phyloP scores from a whole-genome alignment of 2,329 filamentous ascomycete genomes.

The Calonectria ilicicola region DNA sequence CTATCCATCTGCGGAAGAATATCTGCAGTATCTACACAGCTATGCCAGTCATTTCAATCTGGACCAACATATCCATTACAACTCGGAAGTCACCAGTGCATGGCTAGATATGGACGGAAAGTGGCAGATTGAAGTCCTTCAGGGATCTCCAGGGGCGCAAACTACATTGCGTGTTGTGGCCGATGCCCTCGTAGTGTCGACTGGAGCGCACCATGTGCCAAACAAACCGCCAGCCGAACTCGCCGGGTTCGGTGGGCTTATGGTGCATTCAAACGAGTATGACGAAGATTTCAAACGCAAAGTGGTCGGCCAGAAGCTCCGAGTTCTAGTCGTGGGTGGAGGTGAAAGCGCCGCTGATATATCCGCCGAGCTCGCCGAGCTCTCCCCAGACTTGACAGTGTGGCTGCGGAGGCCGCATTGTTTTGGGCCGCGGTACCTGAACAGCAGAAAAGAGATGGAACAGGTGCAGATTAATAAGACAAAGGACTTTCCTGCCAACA shows the following conservation, averaged over 20 bases:
- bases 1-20: not conserved
- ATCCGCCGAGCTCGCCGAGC: not conserved
- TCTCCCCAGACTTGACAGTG: not conserved
- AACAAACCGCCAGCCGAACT: not conserved
- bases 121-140: not conserved
- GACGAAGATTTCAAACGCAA: not conserved
- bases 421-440: not conserved
- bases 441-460: not conserved
- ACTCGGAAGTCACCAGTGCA: not conserved
- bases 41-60: not conserved
- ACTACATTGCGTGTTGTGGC: not conserved
- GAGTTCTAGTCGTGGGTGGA: not conserved
- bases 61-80: not conserved
- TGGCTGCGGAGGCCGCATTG: constrained; percentile 1
- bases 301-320: not conserved
- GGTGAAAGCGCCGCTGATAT: not conserved
- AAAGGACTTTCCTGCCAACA: not conserved
- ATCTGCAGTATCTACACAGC: not conserved
- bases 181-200: not conserved
- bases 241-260: not conserved
- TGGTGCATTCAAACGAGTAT: not conserved
- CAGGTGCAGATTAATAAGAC: not conserved
- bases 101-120: not conserved
- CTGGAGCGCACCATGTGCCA: not conserved
- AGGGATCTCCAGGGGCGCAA: not conserved